Evolutionary conservation across 2,329 filamentous ascomycete genomes (phyloP).

Genomic region (Mollisia scopiformis): DNA sequence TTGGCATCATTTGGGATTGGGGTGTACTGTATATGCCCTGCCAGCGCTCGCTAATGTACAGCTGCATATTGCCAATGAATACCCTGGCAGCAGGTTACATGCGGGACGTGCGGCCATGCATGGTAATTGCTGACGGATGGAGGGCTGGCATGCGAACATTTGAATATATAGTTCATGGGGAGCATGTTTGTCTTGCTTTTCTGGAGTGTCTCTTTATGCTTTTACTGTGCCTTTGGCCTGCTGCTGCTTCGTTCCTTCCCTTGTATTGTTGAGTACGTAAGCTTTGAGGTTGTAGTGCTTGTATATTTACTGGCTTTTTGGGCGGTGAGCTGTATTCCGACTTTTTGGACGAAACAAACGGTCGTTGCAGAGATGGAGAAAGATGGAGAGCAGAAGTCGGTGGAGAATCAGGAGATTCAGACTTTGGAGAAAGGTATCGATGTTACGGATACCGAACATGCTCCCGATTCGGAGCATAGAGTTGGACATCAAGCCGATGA

Average conservation of each 20-base stretch:
- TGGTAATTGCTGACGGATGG: neutral
- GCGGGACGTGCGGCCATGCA: neutral
- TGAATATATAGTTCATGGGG: neutral
- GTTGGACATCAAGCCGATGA: conserved; percentile 15
- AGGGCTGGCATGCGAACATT: neutral
- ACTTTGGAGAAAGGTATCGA: neutral
- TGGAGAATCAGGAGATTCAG: conserved; percentile 1
- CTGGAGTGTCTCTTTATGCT: neutral
- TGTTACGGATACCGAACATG: neutral
- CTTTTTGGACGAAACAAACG: neutral
- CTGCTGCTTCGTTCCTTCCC: neutral
- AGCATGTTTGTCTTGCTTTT: neutral
- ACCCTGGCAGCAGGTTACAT: neutral
- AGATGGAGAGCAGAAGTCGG: neutral
- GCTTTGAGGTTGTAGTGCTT: too few relatives aligned
- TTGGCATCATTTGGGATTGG: neutral
- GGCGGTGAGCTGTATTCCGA: too few relatives aligned
- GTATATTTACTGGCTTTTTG: too few relatives aligned
- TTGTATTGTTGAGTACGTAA: neutral
- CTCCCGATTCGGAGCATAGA: neutral
- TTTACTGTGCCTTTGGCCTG: neutral
- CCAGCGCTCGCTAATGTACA: neutral
- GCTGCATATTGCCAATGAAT: neutral
- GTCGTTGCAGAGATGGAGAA: neutral
- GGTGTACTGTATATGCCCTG: neutral